Base-by-base conservation (phyloP, 2,329 filamentous ascomycete species). In the Penicillium sp. region DNA sequence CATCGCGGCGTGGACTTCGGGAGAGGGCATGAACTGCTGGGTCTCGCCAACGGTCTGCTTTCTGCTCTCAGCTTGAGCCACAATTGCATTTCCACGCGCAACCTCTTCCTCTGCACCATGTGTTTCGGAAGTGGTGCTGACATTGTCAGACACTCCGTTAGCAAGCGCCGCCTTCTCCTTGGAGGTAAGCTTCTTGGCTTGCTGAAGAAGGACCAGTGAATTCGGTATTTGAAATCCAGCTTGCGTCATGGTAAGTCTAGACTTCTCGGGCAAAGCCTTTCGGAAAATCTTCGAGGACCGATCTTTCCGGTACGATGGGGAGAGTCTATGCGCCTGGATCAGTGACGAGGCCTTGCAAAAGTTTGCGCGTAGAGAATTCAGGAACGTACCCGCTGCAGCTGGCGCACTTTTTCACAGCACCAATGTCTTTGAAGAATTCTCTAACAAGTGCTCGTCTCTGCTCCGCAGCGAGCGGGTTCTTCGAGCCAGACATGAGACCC, bases 211-310 rank as follows among this genome's bases (percentile, higher is more conserved):
- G 12, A 86, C 69, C 60, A 94, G 75, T 3, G 87, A 83, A 64
- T 93, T 87, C 45, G 78, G 77, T 32, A 81, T 75, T 59, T 82
- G 84, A 64, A 89, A 80, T 48, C 81, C 78, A 41, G 70, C 69
- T 58, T 86, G 81, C 3, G 82, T 78, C 85, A 95, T 95, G 53
- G 84, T 82, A 37, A 82, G 78, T 64, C 83, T 82, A 32, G 93
- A 83, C 67, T 94, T 95, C 41, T 77, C 70, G 41, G 77, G 80
- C 49, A 96, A 72, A 2, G 85, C 76, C 64, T 87, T 93, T 65
- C 91, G 84, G 69, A 97, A 98, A 47, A 98, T 89, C 69, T 97
- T 98, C 64, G 90, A 85, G 61, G 83, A 93, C 38, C 85, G 80
- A 63, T 98, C 91, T 67, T 95, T 96, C 59, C 91, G 83, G 69